These are phyloP conservation scores for Aspergillus sclerotiicarbonarius DNA, from an alignment of 495 filamentous ascomycete genomes.

Conservation along the genomic window DNA sequence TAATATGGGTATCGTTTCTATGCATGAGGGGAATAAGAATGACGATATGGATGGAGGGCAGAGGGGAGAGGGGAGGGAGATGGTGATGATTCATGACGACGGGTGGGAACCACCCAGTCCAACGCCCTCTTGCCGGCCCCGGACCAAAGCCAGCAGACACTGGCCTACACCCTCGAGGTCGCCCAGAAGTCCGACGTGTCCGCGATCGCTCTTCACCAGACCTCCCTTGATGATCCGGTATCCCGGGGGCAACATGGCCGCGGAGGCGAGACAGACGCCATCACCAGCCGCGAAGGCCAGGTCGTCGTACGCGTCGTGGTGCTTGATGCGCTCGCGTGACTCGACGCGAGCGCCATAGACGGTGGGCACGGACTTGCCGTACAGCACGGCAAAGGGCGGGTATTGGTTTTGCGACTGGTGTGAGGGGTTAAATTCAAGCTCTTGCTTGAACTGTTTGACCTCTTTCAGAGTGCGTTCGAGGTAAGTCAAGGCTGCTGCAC, in stretches of 20 bases:
- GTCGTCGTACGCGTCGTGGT: slow-evolving; percentile 80
- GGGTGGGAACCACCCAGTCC: slow-evolving; percentile 46
- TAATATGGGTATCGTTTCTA: slow-evolving; percentile 1
- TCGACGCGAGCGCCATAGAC: slow-evolving; percentile 74
- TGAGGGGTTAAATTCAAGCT: slow-evolving; percentile 57
- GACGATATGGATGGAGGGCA: background rate
- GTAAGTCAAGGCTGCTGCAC: slow-evolving; percentile 61
- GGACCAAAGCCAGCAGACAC: slow-evolving; percentile 64
- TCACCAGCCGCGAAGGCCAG: slow-evolving; percentile 85
- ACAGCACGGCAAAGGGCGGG: slow-evolving; percentile 81
- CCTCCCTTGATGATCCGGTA: slow-evolving; percentile 72
- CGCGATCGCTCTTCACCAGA: slow-evolving; percentile 73
- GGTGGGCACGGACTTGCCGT: slow-evolving; percentile 83
- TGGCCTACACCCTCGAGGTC: slow-evolving; percentile 80
- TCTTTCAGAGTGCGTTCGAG: slow-evolving; percentile 73
- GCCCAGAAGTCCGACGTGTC: slow-evolving; percentile 82
- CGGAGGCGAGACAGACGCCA: slow-evolving; percentile 81
- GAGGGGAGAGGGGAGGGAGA: background rate
- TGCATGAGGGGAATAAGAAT: background rate
- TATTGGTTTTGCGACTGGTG: slow-evolving; percentile 68
- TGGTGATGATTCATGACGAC: background rate
- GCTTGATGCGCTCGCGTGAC: slow-evolving; percentile 65
- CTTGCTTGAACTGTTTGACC: slow-evolving; percentile 68
- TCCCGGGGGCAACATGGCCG: slow-evolving; percentile 81
- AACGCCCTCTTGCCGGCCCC: slow-evolving; percentile 67